Base-by-base conservation (phyloP, 164 flowering plant species). In the Piper longum region DNA sequence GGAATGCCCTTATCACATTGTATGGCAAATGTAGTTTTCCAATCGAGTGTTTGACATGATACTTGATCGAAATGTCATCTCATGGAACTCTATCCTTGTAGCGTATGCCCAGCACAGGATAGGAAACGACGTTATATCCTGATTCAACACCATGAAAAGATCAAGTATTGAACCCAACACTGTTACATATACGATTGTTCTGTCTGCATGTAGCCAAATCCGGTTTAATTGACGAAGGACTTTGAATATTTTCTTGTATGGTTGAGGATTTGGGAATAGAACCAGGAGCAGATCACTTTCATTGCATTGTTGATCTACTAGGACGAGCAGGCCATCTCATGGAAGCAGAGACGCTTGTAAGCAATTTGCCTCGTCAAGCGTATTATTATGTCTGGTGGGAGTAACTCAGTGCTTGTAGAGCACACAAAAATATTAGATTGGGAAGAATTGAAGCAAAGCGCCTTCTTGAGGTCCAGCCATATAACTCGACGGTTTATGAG, bases 171-270 rank as follows among this genome's bases (percentile, higher is more conserved):
- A 67, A 65, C 86, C 84, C 44, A 88, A 85, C 72, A 63, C 69
- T 19, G 80, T 85, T 63, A 83, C 93, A 36, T 82, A 85, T 64
- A 82, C 83, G 6, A 67, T 77, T 36, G 69, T 84, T 70, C 85
- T 86, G 40, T 80, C 86, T 16, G 89, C 87, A 60, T 86, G 93
- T 69, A 82, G 88, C 72, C 89, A 79, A 79, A 70, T 70, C 87
- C 7, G 92, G 89, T 62, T 74, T 86, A 70, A 78, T 84, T 54
- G 73, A 79, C 58, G 80, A 80, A 45, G 89, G 82, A 12, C 54
- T 64, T 39, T 59, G 42, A 52, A 74, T 84, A 67, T 83, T 83
- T 62, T 74, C 78, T 63, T 73, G 71, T 26, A 83, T 87, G 93
- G 73, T 79, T 39, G 70, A 67, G 48, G 62, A 75, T 51, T 78